Conservation (phyloP, 352 stramenopile genomes). For the Pythium grandisporangium region DNA sequence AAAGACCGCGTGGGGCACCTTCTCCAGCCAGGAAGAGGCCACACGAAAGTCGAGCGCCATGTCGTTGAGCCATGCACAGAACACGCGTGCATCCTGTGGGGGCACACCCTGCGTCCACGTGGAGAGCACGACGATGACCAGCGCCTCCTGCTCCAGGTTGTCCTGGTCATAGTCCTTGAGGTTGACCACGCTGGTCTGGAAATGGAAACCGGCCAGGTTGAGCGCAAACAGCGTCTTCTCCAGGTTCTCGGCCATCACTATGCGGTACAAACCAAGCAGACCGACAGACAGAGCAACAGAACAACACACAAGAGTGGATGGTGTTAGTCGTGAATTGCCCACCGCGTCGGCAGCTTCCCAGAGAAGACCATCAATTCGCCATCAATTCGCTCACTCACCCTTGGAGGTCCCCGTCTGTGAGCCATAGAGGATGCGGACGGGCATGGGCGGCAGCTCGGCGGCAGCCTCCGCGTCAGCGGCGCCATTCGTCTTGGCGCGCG, state of each 20-base stretch:
- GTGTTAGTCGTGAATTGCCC: neutral
- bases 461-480: constrained; percentile 7
- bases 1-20: constrained; percentile 70
- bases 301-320: neutral
- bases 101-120: constrained; percentile 79
- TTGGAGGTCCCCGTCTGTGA: constrained; percentile 82
- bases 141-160: constrained; percentile 81
- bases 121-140: constrained; percentile 79
- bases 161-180: constrained; percentile 88
- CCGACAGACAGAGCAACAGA: no score
- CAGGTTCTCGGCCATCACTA: constrained; percentile 61
- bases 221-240: constrained; percentile 75
- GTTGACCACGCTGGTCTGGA: constrained; percentile 76
- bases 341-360: neutral
- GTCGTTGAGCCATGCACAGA: constrained; percentile 83
- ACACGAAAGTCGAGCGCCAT: constrained; percentile 88
- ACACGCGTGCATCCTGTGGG: constrained; percentile 63
- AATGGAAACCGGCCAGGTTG: constrained; percentile 71
- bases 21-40: constrained; percentile 71
- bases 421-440: constrained; percentile 80
- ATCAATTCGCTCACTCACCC: no score
- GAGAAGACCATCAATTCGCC: no score
- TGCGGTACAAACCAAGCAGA: no score
- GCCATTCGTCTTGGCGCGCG: constrained; percentile 6
- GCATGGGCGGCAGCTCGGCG: constrained; percentile 22